A percentile compares a stretch with the other conserved stretches of the same genome.
Evolutionary conservation across 139 green algal genomes (phyloP).

Genomic region (Coccomyxa sp.): DNA sequence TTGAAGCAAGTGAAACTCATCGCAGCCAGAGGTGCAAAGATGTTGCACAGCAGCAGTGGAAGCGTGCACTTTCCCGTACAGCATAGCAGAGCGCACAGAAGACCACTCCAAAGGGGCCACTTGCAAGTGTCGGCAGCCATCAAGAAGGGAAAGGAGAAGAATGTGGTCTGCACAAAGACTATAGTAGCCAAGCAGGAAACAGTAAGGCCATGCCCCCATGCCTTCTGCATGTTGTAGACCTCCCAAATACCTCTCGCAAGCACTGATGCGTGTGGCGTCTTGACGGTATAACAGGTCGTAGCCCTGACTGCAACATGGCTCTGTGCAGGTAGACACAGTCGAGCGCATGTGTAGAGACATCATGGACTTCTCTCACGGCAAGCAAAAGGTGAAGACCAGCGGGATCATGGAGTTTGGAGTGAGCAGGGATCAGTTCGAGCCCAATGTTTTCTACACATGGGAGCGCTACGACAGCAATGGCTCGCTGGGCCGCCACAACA

Average conservation of each 20-base stretch:
- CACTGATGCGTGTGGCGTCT: too few species aligned
- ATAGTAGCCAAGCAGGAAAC: slow-evolving; percentile 46
- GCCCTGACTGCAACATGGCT: too few species aligned
- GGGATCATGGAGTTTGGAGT: slow-evolving; percentile 48
- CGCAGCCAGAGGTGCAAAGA: too few species aligned
- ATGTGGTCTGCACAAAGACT: slow-evolving; percentile 66
- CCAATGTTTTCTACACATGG: slow-evolving; percentile 66
- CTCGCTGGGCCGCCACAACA: slow-evolving; percentile 51
- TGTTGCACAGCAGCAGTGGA: too few species aligned
- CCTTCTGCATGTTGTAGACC: too few species aligned
- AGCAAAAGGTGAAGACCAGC: slow-evolving; percentile 23
- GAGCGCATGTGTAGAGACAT: slow-evolving; percentile 42
- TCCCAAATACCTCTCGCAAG: too few species aligned
- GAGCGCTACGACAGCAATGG: slow-evolving; percentile 63
- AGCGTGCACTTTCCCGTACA: too few species aligned
- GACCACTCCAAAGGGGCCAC: background rate
- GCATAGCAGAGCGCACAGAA: too few species aligned
- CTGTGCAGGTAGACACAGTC: slow-evolving; percentile 28
- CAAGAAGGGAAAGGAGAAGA: slow-evolving; percentile 24
- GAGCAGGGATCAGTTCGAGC: slow-evolving; percentile 37
- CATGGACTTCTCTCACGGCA: slow-evolving; percentile 27
- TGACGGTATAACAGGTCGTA: too few species aligned
- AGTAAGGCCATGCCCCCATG: background rate
- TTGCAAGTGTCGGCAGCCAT: slow-evolving; percentile 29
- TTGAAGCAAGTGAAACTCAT: too few species aligned